Evolutionary conservation across 1,139 yeast genomes (phyloP).

Genomic region (Arxiozyma slooffiae): DNA sequence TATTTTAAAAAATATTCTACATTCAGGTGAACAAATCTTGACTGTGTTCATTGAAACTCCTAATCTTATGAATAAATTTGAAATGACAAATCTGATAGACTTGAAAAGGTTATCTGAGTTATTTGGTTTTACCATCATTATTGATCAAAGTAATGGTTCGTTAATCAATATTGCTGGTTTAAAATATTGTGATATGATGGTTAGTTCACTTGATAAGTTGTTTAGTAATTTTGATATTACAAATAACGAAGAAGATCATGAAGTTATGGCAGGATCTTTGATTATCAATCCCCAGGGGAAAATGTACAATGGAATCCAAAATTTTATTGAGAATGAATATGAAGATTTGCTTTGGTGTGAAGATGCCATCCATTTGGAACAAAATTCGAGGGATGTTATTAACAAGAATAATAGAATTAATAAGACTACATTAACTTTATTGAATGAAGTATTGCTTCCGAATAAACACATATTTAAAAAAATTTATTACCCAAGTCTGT

Average conservation of each 20-base stretch:
- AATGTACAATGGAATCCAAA: constrained; percentile 44
- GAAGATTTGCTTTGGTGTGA: constrained; percentile 86
- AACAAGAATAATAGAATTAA: constrained; percentile 60
- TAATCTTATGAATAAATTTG: constrained; percentile 68
- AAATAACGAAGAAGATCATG: constrained; percentile 44
- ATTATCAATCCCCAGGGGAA: constrained; percentile 62
- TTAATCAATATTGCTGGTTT: constrained; percentile 74
- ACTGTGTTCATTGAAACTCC: constrained; percentile 87
- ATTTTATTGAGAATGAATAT: constrained; percentile 39
- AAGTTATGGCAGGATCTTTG: constrained; percentile 89
- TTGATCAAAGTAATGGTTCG: constrained; percentile 93
- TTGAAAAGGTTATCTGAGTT: constrained; percentile 58
- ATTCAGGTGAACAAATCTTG: constrained; percentile 52
- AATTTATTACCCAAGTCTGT: constrained; percentile 62
- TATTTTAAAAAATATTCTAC: constrained; percentile 51
- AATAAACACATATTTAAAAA: constrained; percentile 36
- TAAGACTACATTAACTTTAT: constrained; percentile 48
- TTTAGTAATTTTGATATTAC: constrained; percentile 50
- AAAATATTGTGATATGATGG: constrained; percentile 76
- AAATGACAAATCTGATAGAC: constrained; percentile 64
- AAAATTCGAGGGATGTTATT: constrained; percentile 85
- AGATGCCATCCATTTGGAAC: constrained; percentile 83
- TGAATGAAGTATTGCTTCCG: constrained; percentile 39
- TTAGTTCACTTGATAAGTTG: constrained; percentile 80
- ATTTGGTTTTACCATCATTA: constrained; percentile 65